Base-by-base conservation (phyloP, 2,329 filamentous ascomycete genomes). In the Beauveria australis region DNA sequence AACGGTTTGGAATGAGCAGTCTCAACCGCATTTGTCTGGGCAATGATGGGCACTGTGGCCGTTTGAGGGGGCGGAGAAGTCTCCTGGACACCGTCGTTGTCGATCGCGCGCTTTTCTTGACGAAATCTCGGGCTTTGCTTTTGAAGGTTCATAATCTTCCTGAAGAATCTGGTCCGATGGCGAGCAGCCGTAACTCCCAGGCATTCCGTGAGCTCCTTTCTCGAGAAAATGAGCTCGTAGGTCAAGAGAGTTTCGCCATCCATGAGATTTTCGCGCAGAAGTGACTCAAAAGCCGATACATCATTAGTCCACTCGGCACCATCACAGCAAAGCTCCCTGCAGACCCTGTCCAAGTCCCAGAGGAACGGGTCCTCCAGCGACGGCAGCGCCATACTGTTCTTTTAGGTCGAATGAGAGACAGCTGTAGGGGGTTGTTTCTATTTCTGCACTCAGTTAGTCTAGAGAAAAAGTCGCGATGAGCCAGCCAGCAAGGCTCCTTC, bases 271-370 rank as follows among this genome's bases (percentile, higher is more conserved):
- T 86, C 79, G 7, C 79, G 75, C 5, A 95, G 72, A 5, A 75
- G 75, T 22, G 69, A 68, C 61, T 85, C 81, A 3, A 95, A 77
- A 0, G 69, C 54, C 0, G 68, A 67, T 0, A 79, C 73, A 55
- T 89, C 77, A 5, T 69, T 72, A 53, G 73, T 72, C 80, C 81
- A 83, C 10, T 82, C 79, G 53, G 76, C 76, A 3, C 76, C 69
- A 2, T 76, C 67, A 24, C 80, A 77, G 69, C 87, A 91, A 3
- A 95, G 77, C 67, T 87, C 85, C 18, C 78, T 70, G 10, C 89
- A 81, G 12, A 95, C 83, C 41, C 85, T 79, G 43, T 88, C 84
- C 37, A 86, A 78, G 41, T 81, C 81, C 91, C 91, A 96, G 59
- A 80, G 68, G 71, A 86, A 88, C n/a, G 91, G 91, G 73, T 96